Evolutionary conservation across 1,284 basidiomycete genomes (phyloP).

Genomic region (Takashimella tepidaria): DNA sequence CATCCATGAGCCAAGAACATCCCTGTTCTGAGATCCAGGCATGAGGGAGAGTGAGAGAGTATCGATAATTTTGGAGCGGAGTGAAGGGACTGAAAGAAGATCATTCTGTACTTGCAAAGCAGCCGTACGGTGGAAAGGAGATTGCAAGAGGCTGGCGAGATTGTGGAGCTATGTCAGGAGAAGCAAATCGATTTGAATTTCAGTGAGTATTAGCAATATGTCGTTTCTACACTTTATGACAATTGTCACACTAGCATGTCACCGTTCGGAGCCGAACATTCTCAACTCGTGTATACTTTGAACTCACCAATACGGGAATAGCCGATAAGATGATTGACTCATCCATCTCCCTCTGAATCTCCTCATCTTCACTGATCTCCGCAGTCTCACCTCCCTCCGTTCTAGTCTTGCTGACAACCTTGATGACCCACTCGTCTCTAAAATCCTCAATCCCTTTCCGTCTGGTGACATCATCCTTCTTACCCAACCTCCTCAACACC

Average conservation of each 20-base stretch:
- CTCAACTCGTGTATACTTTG: no score
- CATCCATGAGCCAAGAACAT: conserved; percentile 73
- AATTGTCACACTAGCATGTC: neutral
- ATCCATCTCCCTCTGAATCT: conserved; percentile 49
- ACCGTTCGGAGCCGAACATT: no score
- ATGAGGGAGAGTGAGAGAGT: conserved; percentile 51
- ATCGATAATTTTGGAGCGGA: conserved; percentile 58
- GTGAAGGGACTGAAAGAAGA: conserved; percentile 57
- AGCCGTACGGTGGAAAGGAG: conserved; percentile 71
- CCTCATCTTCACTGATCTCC: conserved; percentile 49
- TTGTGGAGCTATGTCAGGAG: conserved; percentile 72
- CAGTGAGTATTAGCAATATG: no score
- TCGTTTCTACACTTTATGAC: no score
- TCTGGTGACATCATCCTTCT: conserved; percentile 88
- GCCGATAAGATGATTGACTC: conserved; percentile 43
- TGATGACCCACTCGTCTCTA: conserved; percentile 59
- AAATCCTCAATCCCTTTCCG: conserved; percentile 83
- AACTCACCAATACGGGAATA: conserved; percentile 81
- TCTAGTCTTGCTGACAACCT: conserved; percentile 20
- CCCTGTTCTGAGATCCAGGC: conserved; percentile 60
- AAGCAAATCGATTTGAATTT: no score
- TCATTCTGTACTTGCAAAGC: conserved; percentile 65
- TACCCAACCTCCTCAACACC: conserved; percentile 72
- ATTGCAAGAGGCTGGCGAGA: conserved; percentile 70
- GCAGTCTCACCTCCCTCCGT: conserved; percentile 42